Percentiles rank a stretch among this genome's conserved stretches.
Evolutionary conservation across 371 early-diverging fungal species (phyloP).

Genomic region (Coemansia sp.): DNA sequence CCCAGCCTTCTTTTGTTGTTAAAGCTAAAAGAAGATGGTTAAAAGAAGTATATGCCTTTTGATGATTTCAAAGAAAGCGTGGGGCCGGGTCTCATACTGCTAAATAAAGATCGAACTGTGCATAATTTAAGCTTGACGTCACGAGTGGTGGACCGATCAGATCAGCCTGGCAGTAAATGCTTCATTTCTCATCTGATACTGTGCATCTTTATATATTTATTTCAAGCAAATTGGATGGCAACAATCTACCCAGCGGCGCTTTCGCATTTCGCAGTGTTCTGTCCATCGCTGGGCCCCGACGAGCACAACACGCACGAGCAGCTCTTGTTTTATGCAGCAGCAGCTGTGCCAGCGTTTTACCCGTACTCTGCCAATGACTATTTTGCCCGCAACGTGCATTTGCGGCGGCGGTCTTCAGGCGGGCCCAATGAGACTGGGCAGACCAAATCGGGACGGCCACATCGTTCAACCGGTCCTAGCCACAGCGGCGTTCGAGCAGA

Average conservation of each 20-base stretch:
- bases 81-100: no score
- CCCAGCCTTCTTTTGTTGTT: no score
- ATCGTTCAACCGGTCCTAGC: no score
- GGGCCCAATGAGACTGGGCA: slow-evolving; percentile 11
- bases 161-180: no score
- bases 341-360: slow-evolving; percentile 51
- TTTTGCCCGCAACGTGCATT: slow-evolving; percentile 28
- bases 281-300: slow-evolving; percentile 69
- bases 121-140: no score
- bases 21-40: neutral
- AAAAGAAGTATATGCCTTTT: neutral
- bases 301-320: slow-evolving; percentile 74
- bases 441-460: neutral
- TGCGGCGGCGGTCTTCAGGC: slow-evolving; percentile 38
- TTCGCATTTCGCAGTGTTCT: slow-evolving; percentile 75
- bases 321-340: slow-evolving; percentile 74
- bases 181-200: neutral
- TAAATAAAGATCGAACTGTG: no score
- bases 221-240: slow-evolving; percentile 13
- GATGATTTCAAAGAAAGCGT: neutral
- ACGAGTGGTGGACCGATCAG: no score
- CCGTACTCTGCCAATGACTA: slow-evolving; percentile 48
- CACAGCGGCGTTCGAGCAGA: neutral
- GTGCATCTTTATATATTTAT: neutral
- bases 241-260: slow-evolving; percentile 49